A percentile compares a stretch with the other conserved stretches of the same genome.
These are phyloP conservation scores for Arachis monticola DNA, from an alignment of 331 rosid genomes.

Conservation along the genomic window DNA sequence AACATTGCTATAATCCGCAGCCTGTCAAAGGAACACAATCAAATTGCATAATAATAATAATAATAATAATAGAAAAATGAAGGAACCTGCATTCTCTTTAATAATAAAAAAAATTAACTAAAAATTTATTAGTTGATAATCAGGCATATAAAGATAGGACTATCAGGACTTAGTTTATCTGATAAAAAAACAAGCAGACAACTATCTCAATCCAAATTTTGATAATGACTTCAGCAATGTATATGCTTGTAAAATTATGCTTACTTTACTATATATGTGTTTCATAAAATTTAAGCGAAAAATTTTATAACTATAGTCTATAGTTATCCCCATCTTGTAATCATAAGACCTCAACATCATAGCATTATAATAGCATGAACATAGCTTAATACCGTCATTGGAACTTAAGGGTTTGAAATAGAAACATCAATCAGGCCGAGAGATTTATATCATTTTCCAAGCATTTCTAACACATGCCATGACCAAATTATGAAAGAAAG, in stretches of 20 bases:
- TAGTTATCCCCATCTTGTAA: not conserved
- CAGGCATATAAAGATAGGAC: constrained; percentile 36
- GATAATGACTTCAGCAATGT: constrained; percentile 4
- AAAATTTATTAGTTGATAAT: not conserved
- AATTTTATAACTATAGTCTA: not conserved
- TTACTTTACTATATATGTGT: not conserved
- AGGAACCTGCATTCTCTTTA: constrained; percentile 46
- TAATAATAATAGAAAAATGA: constrained; percentile 49
- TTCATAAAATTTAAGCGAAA: not conserved
- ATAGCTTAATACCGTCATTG: constrained; percentile 39
- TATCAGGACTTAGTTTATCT: not conserved
- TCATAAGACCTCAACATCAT: not conserved
- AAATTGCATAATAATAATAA: not conserved
- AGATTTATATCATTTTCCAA: not conserved
- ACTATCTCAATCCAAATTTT: constrained; percentile 7
- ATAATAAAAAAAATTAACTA: constrained; percentile 17
- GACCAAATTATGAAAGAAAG: not conserved
- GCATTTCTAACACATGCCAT: not conserved
- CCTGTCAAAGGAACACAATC: constrained; percentile 42
- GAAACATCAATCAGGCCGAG: too few relatives aligned
- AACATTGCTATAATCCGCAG: constrained; percentile 46
- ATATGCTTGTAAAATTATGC: not conserved
- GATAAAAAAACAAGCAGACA: constrained; percentile 19
- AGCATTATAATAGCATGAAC: constrained; percentile 15
- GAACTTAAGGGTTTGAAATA: constrained; percentile 32